Percentiles rank a stretch among this genome's conserved stretches.
Evolutionary conservation across 148 eudicot species (phyloP).

Genomic region (Camellia granthamiana): DNA sequence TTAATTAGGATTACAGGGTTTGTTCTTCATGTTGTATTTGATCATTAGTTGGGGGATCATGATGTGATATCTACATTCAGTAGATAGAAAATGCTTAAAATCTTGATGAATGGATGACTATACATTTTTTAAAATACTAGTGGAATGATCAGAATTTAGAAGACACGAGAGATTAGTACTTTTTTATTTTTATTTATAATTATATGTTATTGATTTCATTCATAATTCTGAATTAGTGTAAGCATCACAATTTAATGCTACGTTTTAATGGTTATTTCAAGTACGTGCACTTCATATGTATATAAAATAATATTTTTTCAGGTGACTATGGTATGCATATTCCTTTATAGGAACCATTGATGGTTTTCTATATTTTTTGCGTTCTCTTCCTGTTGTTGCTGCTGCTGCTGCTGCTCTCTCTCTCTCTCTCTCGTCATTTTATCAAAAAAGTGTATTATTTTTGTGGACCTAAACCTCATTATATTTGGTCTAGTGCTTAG

Average conservation of each 20-base stretch:
- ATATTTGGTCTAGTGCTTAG: too few relatives aligned
- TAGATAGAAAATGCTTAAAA: not conserved
- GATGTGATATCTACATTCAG: not conserved
- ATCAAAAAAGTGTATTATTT: too few relatives aligned
- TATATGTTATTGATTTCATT: not conserved
- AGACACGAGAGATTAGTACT: not conserved
- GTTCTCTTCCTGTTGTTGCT: too few relatives aligned
- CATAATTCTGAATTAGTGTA: not conserved
- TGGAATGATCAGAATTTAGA: not conserved
- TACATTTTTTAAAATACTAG: not conserved
- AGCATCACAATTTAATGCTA: not conserved
- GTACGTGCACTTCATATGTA: not conserved
- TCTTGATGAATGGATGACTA: not conserved
- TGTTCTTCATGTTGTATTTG: not conserved
- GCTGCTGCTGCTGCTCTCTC: not conserved
- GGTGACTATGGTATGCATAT: not conserved
- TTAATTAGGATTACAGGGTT: slow-evolving; percentile 1
- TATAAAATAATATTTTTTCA: not conserved
- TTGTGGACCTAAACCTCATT: too few relatives aligned
- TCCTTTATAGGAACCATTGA: not conserved
- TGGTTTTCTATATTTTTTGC: too few relatives aligned
- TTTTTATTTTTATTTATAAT: not conserved
- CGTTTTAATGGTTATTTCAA: not conserved
- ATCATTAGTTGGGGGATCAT: not conserved
- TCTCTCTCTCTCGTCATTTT: not conserved